phyloP scores from a whole-genome alignment of 1,284 basidiomycete species.

The Boletus subluridellus region DNA sequence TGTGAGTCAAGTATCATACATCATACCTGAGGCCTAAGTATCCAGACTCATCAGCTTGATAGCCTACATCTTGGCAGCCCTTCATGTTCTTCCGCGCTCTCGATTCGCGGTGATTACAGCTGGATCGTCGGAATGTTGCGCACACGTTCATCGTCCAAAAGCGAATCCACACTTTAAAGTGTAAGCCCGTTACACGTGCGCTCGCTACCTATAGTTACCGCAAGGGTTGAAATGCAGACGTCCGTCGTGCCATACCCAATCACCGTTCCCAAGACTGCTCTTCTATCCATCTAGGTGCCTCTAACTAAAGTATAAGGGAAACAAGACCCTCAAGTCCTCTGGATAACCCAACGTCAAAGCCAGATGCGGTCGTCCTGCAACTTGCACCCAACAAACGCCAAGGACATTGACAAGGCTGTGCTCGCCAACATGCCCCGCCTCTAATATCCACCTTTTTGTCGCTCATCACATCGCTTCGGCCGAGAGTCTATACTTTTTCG shows the following conservation, averaged over 20 bases:
- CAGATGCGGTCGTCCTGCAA: background rate
- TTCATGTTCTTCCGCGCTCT: background rate
- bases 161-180: background rate
- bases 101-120: conserved; percentile 22
- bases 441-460: background rate
- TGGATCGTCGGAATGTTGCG: background rate
- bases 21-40: background rate
- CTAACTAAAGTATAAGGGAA: background rate
- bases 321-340: background rate
- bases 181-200: background rate
- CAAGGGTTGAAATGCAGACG: background rate
- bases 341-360: background rate
- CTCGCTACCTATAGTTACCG: background rate
- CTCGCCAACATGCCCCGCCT: background rate
- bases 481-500: conserved; percentile 5
- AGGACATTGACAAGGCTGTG: background rate
- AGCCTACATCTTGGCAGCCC: background rate
- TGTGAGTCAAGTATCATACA: background rate
- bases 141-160: conserved; percentile 1
- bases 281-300: background rate
- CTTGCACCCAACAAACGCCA: background rate
- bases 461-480: background rate
- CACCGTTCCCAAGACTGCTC: background rate
- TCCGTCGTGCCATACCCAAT: background rate
- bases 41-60: background rate